A percentile compares a stretch with the other conserved stretches of the same genome.
Evolutionary conservation across 1,139 yeast species (phyloP).

Genomic region (Saccharomyces pastorianus): DNA sequence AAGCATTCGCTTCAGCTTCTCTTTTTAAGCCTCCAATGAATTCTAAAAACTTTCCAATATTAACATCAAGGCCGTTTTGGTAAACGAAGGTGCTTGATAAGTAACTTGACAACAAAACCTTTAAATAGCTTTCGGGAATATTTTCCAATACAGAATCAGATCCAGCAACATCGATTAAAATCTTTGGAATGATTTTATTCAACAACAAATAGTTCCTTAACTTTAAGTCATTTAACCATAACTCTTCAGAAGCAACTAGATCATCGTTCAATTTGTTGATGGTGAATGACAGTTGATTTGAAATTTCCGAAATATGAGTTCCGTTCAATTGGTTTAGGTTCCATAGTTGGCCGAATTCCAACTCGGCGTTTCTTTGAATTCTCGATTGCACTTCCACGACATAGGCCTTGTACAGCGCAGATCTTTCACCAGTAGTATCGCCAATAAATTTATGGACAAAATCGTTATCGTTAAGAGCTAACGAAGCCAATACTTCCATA

Average conservation of each 20-base stretch:
- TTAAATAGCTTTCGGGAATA: slow-evolving; percentile 85
- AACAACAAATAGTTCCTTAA: slow-evolving; percentile 72
- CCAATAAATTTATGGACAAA: slow-evolving; percentile 53
- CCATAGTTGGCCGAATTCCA: slow-evolving; percentile 87
- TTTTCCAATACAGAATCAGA: slow-evolving; percentile 60
- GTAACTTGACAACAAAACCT: slow-evolving; percentile 84
- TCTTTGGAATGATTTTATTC: slow-evolving; percentile 65
- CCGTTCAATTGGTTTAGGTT: slow-evolving; percentile 58
- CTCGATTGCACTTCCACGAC: slow-evolving; percentile 76
- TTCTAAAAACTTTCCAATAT: slow-evolving; percentile 32
- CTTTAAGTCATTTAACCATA: slow-evolving; percentile 73
- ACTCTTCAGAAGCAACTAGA: slow-evolving; percentile 67
- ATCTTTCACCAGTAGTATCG: slow-evolving; percentile 35
- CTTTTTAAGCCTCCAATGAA: slow-evolving; percentile 31
- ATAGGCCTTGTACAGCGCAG: slow-evolving; percentile 70
- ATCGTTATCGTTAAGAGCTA: slow-evolving; percentile 79
- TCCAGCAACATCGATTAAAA: slow-evolving; percentile 68
- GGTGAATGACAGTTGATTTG: slow-evolving; percentile 78
- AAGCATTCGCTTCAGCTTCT: slow-evolving; percentile 14
- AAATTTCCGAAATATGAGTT: slow-evolving; percentile 64
- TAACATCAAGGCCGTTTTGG: slow-evolving; percentile 62
- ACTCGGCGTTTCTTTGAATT: slow-evolving; percentile 67
- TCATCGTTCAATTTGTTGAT: slow-evolving; percentile 88
- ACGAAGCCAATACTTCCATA: slow-evolving; percentile 87
- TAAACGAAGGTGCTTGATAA: slow-evolving; percentile 87